These are phyloP conservation scores for Leccinum imitatum DNA, from an alignment of 768 basidiomycete species.

Conservation along the genomic window DNA sequence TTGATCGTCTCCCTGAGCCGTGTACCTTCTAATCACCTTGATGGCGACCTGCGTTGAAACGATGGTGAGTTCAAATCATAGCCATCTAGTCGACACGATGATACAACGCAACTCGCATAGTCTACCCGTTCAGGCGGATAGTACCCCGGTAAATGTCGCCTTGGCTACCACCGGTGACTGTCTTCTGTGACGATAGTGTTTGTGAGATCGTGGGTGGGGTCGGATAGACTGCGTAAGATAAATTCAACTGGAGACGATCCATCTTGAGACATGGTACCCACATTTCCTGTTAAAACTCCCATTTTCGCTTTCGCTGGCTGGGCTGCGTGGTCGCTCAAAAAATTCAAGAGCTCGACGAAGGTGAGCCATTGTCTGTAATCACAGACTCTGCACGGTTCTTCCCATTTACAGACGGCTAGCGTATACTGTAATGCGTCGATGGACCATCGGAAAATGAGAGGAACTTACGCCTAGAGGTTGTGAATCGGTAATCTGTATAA, in stretches of 20 bases:
- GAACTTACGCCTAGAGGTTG: constrained; percentile 8
- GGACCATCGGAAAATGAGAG: not conserved
- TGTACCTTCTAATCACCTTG: constrained; percentile 27
- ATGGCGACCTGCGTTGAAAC: constrained; percentile 7
- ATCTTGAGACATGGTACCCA: not conserved
- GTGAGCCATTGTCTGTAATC: not conserved
- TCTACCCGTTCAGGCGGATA: constrained; percentile 11
- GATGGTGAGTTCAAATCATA: not conserved
- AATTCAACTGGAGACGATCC: not conserved
- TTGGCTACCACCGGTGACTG: constrained; percentile 19
- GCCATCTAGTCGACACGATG: constrained; percentile 13
- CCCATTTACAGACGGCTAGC: constrained; percentile 5
- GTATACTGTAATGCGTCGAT: not conserved
- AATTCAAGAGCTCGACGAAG: not conserved
- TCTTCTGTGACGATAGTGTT: constrained; percentile 9
- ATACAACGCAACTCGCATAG: constrained; percentile 11
- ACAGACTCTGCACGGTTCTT: not conserved
- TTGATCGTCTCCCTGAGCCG: constrained; percentile 10
- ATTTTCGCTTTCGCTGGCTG: constrained; percentile 2
- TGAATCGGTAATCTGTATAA: constrained; percentile 2
- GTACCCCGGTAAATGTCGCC: constrained; percentile 22
- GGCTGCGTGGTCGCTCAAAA: constrained; percentile 6
- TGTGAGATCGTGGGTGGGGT: constrained; percentile 16
- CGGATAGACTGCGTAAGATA: constrained; percentile 9
- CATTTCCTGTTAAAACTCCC: constrained; percentile 12